Conservation (phyloP, 352 stramenopile genomes). For the Globisporangium camurandrum region DNA sequence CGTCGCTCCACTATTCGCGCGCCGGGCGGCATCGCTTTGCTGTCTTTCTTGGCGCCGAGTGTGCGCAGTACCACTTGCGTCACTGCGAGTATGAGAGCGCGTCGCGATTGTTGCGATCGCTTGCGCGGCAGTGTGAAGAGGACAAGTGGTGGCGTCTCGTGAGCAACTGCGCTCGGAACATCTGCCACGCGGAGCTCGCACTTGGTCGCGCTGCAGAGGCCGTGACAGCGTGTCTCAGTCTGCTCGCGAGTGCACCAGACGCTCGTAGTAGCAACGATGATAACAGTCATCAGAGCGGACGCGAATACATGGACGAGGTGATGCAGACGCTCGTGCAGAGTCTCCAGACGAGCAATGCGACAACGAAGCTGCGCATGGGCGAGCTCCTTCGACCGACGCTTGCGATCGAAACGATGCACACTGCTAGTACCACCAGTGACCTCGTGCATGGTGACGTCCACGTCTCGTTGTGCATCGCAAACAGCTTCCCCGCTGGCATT, state of each 20-base stretch:
- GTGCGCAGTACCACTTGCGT: conserved; percentile 49
- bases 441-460: conserved; percentile 52
- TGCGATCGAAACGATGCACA: conserved; percentile 48
- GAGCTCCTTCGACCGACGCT: conserved; percentile 43
- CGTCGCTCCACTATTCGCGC: conserved; percentile 67
- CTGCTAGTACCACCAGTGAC: conserved; percentile 14
- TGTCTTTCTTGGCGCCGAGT: conserved; percentile 68
- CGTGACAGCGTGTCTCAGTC: conserved; percentile 50
- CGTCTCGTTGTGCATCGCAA: conserved; percentile 41
- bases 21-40: conserved; percentile 68
- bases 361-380: conserved; percentile 34
- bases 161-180: conserved; percentile 35
- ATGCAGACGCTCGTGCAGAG: conserved; percentile 41
- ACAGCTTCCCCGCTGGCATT: conserved; percentile 50
- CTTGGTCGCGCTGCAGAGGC: conserved; percentile 45
- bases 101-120: conserved; percentile 52
- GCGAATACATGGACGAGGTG: conserved; percentile 37
- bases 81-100: conserved; percentile 55
- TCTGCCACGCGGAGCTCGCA: conserved; percentile 50
- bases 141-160: conserved; percentile 73
- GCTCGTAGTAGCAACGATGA: too few species aligned
- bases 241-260: conserved; percentile 45
- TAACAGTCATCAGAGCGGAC: conserved; percentile 38
- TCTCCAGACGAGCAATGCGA: conserved; percentile 15
- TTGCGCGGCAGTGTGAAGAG: conserved; percentile 63